Conservation (phyloP, 2,329 filamentous ascomycete genomes). For the Emericellopsis cladophorae region DNA sequence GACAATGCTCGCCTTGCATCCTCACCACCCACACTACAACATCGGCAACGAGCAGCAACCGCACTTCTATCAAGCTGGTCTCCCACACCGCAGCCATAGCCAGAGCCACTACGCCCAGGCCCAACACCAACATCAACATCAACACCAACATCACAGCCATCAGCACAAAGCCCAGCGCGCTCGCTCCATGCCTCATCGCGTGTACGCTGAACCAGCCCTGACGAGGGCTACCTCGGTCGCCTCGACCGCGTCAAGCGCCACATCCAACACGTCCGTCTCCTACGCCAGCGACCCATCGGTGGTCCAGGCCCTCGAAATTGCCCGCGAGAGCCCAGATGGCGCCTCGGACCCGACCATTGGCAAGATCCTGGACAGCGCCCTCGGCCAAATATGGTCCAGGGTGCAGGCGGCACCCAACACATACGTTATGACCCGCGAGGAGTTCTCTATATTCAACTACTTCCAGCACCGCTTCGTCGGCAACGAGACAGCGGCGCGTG, state of each 20-base stretch:
- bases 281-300: constrained; percentile 27
- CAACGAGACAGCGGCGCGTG: constrained; percentile 25
- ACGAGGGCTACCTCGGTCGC: constrained; percentile 1
- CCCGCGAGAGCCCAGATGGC: constrained; percentile 59
- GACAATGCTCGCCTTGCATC: no score
- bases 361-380: constrained; percentile 51
- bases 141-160: neutral
- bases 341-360: constrained; percentile 48
- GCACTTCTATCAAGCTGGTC: no score
- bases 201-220: neutral
- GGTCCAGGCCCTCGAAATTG: constrained; percentile 60
- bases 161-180: neutral
- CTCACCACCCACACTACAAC: no score
- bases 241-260: constrained; percentile 9
- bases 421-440: constrained; percentile 65
- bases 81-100: no score
- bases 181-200: neutral
- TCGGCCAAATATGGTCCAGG: constrained; percentile 54
- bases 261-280: constrained; percentile 5
- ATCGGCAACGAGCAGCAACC: no score
- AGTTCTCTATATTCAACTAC: constrained; percentile 82
- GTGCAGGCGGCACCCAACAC: constrained; percentile 49
- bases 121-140: neutral
- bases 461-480: constrained; percentile 56
- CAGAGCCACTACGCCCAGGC: no score